Conservation (phyloP, 1,139 yeast species). For the Taphrina pruni region DNA sequence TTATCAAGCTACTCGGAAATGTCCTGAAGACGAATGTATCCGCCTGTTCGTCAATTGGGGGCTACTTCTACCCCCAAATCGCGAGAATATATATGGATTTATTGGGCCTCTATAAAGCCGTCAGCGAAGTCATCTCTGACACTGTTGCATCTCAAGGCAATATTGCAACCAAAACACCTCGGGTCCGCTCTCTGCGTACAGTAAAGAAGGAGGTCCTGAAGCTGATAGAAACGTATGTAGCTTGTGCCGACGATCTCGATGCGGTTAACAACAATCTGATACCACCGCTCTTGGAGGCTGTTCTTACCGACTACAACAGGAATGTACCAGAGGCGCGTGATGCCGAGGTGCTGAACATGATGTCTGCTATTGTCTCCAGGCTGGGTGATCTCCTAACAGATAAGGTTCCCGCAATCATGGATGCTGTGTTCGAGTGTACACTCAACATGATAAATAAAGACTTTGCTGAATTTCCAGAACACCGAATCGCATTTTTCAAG, state of each 20-base stretch:
- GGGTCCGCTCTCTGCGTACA: slow-evolving; percentile 92
- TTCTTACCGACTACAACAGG: slow-evolving; percentile 83
- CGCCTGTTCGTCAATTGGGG: slow-evolving; percentile 90
- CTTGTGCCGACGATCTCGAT: slow-evolving; percentile 84
- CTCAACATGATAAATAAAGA: slow-evolving; percentile 94
- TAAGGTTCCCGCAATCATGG: slow-evolving; percentile 84
- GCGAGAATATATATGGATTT: slow-evolving; percentile 86
- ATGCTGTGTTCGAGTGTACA: slow-evolving; percentile 92
- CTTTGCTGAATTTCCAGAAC: slow-evolving; percentile 96
- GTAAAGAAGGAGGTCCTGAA: slow-evolving; percentile 92
- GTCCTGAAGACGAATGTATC: slow-evolving; percentile 93
- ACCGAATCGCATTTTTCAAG: slow-evolving; percentile 93
- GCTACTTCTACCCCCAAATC: slow-evolving; percentile 86
- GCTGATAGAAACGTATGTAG: slow-evolving; percentile 84
- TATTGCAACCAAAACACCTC: slow-evolving; percentile 92
- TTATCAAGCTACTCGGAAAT: slow-evolving; percentile 89
- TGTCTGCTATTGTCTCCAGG: slow-evolving; percentile 84
- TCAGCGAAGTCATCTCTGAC: slow-evolving; percentile 83
- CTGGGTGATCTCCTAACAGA: slow-evolving; percentile 85
- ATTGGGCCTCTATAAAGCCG: slow-evolving; percentile 88
- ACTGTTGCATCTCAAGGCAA: slow-evolving; percentile 77
- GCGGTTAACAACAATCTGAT: slow-evolving; percentile 84
- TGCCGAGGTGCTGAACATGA: slow-evolving; percentile 94
- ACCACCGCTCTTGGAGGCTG: slow-evolving; percentile 82
- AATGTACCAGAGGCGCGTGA: slow-evolving; percentile 97